Evolutionary conservation across 2,329 filamentous ascomycete genomes (phyloP).

Genomic region (Raffaelea ambrosiae): DNA sequence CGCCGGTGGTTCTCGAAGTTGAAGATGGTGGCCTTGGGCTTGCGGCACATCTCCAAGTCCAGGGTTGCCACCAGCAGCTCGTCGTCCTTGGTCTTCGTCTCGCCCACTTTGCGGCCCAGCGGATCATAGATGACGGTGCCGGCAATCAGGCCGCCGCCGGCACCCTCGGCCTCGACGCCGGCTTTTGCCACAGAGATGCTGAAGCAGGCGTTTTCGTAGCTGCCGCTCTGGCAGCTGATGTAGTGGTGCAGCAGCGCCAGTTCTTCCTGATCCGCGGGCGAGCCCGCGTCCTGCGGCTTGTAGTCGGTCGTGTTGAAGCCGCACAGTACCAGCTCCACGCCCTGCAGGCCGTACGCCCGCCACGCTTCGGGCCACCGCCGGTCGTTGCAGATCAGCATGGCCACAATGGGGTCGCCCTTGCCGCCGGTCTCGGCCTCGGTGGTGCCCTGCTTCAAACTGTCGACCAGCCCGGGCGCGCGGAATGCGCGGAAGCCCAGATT

Average conservation of each 20-base stretch:
- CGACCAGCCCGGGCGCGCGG: constrained; percentile 29
- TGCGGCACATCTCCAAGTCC: constrained; percentile 36
- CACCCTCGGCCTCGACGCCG: constrained; percentile 32
- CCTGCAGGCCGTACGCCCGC: constrained; percentile 40
- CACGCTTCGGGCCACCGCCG: constrained; percentile 43
- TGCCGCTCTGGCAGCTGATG: constrained; percentile 39
- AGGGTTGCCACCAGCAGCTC: constrained; percentile 43
- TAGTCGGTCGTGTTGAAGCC: constrained; percentile 42
- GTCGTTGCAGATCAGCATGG: constrained; percentile 46
- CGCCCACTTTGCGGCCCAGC: constrained; percentile 39
- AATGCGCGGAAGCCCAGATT: constrained; percentile 46
- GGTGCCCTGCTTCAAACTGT: not conserved
- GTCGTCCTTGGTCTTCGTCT: constrained; percentile 37
- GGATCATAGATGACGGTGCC: constrained; percentile 39
- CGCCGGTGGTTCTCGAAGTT: constrained; percentile 34
- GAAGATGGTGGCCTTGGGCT: constrained; percentile 39
- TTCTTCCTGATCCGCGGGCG: constrained; percentile 30
- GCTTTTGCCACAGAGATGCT: constrained; percentile 37
- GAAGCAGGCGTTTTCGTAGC: constrained; percentile 44
- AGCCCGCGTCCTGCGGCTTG: constrained; percentile 29
- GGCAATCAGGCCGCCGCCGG: constrained; percentile 36
- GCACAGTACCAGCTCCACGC: constrained; percentile 30
- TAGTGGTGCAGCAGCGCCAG: constrained; percentile 41
- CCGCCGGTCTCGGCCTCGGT: constrained; percentile 5
- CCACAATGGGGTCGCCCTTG: constrained; percentile 41